Evolutionary conservation across 495 filamentous ascomycete species (phyloP), one percentile per base, ranked within the genome.

Genomic region (Oleoguttula mirabilis): DNA sequence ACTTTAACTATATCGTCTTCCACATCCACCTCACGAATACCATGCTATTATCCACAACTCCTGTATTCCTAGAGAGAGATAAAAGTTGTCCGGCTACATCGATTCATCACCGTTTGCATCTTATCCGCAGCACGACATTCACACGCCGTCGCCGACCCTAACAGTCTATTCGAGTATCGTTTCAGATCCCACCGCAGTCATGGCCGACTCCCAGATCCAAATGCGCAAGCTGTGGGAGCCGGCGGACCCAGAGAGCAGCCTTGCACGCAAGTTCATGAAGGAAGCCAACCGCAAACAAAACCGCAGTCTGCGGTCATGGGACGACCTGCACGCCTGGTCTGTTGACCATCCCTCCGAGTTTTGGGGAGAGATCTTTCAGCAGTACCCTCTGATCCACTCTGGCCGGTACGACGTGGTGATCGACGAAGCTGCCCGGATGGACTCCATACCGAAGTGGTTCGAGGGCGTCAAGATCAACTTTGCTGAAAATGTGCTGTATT

Each of bases 361-460:
- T 63, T 88, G 73, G 70, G 65, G 66, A 11, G 67, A 76, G 41
- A 51, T 75, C 41, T 84, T 80, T 63, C 62, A 76, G 21, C 65
- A 65, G 30, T 55, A 68, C 25, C 65, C 66, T 28, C 57, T 83
- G 30, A 75, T 88, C 41, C 64, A 81, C 52, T 54, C 42, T 20
- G 77, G 50, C 1, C 54, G 21, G 14, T 41, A 55, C 36, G 36
- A 11, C 32, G 8, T 47, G 32, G 51, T 78, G n/a, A 71, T 85
- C 15, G 80, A 88, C 55, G 73, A 83, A 52, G 66, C 56, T 22
- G 67, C 67, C 14, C 71, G 74, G 24, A 82, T 88, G 51, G 77
- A 86, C 48, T 66, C 66, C 19, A 64, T 84, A 5, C 80, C 80
- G 3, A 57, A 63, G 23, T 84, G 79, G 79, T 81, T 80, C 59